phyloP scores from a whole-genome alignment of 2,329 filamentous ascomycete genomes.

The Paraconiothyrium sp. region DNA sequence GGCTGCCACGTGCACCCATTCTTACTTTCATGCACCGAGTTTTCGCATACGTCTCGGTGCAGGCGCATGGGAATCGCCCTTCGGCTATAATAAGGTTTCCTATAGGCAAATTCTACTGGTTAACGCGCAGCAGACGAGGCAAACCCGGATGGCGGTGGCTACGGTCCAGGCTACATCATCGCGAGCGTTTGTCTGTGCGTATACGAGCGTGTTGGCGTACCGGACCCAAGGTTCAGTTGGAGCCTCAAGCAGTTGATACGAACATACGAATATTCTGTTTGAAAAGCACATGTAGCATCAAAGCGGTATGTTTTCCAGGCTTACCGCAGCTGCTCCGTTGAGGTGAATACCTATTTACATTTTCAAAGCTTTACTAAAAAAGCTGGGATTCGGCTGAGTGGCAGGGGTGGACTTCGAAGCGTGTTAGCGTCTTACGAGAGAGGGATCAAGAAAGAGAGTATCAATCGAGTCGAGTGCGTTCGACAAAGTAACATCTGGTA shows the following conservation, averaged over 20 bases:
- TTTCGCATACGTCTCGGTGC: constrained; percentile 1
- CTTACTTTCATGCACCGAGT: neutral
- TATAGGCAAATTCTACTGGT: constrained; percentile 3
- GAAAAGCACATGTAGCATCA: neutral
- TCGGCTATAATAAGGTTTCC: neutral
- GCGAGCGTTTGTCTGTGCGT: constrained; percentile 10
- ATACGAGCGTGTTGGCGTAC: constrained; percentile 6
- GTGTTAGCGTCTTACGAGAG: neutral
- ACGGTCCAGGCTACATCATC: constrained; percentile 11
- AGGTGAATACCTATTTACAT: neutral
- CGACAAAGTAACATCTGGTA: constrained; percentile 1
- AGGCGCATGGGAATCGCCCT: constrained; percentile 2
- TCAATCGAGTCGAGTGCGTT: neutral
- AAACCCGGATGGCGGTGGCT: constrained; percentile 15
- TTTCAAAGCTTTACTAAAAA: neutral
- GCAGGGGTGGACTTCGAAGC: neutral
- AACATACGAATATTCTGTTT: neutral
- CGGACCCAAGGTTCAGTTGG: constrained; percentile 10
- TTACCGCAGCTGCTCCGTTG: neutral
- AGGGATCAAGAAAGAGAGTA: neutral
- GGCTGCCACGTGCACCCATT: constrained; percentile 8
- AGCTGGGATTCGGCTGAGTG: neutral
- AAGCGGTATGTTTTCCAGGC: neutral
- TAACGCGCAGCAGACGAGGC: constrained; percentile 1
- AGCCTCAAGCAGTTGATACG: neutral